phyloP scores from a whole-genome alignment of 2,329 filamentous ascomycete species.

The Ophiocordyceps robertsii region DNA sequence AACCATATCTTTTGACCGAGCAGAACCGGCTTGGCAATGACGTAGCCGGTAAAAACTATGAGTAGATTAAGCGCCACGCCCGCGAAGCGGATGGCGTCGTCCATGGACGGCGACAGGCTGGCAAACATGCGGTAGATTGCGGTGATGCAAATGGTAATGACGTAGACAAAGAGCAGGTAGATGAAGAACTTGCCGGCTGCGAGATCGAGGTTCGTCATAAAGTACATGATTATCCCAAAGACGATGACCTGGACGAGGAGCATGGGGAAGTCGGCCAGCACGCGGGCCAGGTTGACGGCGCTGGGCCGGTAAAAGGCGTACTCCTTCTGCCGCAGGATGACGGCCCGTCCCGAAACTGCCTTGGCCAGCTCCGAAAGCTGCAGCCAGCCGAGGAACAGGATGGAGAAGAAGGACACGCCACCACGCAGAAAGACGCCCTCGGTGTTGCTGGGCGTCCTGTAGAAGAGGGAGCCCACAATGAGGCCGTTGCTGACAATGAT shows the following conservation, averaged over 20 bases:
- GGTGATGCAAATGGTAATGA: conserved; percentile 39
- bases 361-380: conserved; percentile 68
- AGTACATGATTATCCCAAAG: conserved; percentile 63
- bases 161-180: conserved; percentile 47
- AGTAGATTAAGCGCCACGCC: conserved; percentile 45
- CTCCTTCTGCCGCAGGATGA: conserved; percentile 34
- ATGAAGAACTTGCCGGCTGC: conserved; percentile 54
- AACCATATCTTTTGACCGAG: conserved; percentile 47
- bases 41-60: conserved; percentile 53
- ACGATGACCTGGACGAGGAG: conserved; percentile 48
- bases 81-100: conserved; percentile 47
- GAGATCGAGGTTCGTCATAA: conserved; percentile 57
- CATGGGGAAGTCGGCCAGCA: conserved; percentile 42
- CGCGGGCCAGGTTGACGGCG: conserved; percentile 39
- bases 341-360: conserved; percentile 55
- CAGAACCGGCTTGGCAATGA: conserved; percentile 41
- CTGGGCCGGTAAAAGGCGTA: conserved; percentile 40
- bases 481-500: conserved; percentile 62
- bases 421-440: conserved; percentile 46
- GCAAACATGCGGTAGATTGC: conserved; percentile 46
- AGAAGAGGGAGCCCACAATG: conserved; percentile 70
- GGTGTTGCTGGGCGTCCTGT: conserved; percentile 47
- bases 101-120: conserved; percentile 41
- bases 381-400: conserved; percentile 45
- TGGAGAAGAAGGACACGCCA: conserved; percentile 32